Evolutionary conservation across 306 rosid genomes (phyloP).

Genomic region (Carpinus fangiana): DNA sequence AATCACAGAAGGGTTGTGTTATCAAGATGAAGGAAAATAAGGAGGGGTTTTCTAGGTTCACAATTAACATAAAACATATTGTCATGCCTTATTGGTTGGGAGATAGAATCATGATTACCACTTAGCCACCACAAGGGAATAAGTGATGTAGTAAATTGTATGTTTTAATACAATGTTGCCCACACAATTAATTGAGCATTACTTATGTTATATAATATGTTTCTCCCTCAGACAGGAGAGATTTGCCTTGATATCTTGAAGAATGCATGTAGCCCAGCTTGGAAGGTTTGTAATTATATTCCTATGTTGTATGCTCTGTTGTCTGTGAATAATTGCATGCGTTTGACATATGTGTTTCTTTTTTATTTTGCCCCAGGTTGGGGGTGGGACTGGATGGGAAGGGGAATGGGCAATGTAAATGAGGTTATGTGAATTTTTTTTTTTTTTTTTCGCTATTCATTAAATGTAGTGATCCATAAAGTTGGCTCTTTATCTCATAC

Average conservation of each 20-base stretch:
- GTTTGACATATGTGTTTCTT: neutral
- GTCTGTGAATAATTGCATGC: slow-evolving; percentile 12
- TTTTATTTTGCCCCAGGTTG: neutral
- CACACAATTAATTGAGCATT: slow-evolving; percentile 2
- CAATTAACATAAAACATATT: neutral
- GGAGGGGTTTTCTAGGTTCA: neutral
- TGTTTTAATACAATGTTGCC: slow-evolving; percentile 12
- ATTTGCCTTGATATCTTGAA: slow-evolving; percentile 96
- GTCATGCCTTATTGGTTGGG: neutral
- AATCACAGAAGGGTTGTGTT: neutral
- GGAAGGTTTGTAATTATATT: slow-evolving; percentile 67
- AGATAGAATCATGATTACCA: too few relatives aligned
- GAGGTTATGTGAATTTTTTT: neutral
- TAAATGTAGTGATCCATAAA: neutral
- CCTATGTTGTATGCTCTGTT: slow-evolving; percentile 10
- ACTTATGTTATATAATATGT: slow-evolving; percentile 10
- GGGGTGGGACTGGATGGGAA: neutral
- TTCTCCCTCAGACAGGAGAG: slow-evolving; percentile 78
- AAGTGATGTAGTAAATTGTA: neutral
- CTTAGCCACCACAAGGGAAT: neutral
- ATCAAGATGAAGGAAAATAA: neutral
- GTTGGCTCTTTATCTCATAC: neutral
- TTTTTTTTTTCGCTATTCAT: neutral
- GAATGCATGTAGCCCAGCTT: slow-evolving; percentile 99
- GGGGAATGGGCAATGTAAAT: neutral